phyloP scores from a whole-genome alignment of 2,329 filamentous ascomycete genomes.

The Scedosporium boydii region DNA sequence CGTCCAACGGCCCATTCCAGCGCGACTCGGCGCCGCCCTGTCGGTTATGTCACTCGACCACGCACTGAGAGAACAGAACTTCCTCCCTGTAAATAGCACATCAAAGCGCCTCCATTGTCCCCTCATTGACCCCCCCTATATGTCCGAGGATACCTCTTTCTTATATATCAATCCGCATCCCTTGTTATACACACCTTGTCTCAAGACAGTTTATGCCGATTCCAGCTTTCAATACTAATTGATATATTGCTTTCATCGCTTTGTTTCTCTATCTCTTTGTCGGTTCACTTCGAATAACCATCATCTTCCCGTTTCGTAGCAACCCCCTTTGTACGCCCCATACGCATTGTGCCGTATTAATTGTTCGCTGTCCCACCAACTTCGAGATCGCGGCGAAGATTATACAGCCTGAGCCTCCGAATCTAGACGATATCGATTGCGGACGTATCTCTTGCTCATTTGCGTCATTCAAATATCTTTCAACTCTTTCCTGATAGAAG shows the following conservation, averaged over 20 bases:
- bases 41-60: too few species aligned
- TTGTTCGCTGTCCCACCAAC: background rate
- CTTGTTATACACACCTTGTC: constrained; percentile 1
- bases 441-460: too few species aligned
- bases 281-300: background rate
- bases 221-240: background rate
- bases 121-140: background rate
- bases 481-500: too few species aligned
- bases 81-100: background rate
- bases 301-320: background rate
- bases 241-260: background rate
- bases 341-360: background rate
- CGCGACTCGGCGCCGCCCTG: background rate
- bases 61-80: too few species aligned
- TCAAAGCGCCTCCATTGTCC: background rate
- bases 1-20: background rate
- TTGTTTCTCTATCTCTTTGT: background rate
- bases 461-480: too few species aligned
- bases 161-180: background rate
- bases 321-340: background rate
- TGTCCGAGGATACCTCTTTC: background rate
- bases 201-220: constrained; percentile 5
- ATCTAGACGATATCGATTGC: too few species aligned
- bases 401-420: background rate
- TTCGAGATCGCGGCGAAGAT: background rate